These are phyloP conservation scores for Tulasnella sp. DNA, from an alignment of 768 basidiomycete genomes.

Conservation along the genomic window DNA sequence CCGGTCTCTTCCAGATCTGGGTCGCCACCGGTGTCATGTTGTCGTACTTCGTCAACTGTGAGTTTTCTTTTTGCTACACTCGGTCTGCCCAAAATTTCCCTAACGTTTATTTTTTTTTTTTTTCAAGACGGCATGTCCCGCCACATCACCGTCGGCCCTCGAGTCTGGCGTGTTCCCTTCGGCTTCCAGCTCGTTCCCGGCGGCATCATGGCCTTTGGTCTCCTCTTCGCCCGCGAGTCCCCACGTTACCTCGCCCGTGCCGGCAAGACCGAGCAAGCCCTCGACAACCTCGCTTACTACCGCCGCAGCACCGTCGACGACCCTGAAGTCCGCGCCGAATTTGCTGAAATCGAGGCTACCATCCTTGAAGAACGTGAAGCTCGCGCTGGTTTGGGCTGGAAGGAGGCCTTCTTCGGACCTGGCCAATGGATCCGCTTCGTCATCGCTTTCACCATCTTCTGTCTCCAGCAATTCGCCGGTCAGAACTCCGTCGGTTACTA, in stretches of 20 bases:
- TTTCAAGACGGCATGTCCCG: slow-evolving; percentile 28
- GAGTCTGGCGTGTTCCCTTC: slow-evolving; percentile 33
- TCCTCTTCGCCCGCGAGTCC: slow-evolving; percentile 31
- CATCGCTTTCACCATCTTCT: slow-evolving; percentile 66
- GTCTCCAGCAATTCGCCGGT: slow-evolving; percentile 69
- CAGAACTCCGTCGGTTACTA: slow-evolving; percentile 62
- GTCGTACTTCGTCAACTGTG: slow-evolving; percentile 76
- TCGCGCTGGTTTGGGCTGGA: slow-evolving; percentile 58
- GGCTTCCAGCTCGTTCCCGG: slow-evolving; percentile 39
- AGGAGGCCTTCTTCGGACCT: slow-evolving; percentile 72
- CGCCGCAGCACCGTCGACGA: slow-evolving; percentile 37
- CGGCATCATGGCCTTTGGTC: slow-evolving; percentile 37
- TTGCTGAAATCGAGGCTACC: slow-evolving; percentile 70
- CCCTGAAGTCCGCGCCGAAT: slow-evolving; percentile 37
- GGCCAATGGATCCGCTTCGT: slow-evolving; percentile 79
- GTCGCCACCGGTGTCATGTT: slow-evolving; percentile 82
- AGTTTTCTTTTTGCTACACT: slow-evolving; percentile 31
- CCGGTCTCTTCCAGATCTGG: slow-evolving; percentile 83
- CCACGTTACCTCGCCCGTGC: slow-evolving; percentile 39
- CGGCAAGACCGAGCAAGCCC: slow-evolving; percentile 36
- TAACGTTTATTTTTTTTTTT: not conserved
- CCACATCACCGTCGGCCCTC: slow-evolving; percentile 26
- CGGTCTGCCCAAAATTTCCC: not conserved
- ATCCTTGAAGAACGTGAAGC: slow-evolving; percentile 67
- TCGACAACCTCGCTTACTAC: slow-evolving; percentile 48